A percentile compares a stretch with the other conserved stretches of the same genome.
Conservation (phyloP, 2,329 filamentous ascomycete genomes). For the Diplodia seriata region DNA sequence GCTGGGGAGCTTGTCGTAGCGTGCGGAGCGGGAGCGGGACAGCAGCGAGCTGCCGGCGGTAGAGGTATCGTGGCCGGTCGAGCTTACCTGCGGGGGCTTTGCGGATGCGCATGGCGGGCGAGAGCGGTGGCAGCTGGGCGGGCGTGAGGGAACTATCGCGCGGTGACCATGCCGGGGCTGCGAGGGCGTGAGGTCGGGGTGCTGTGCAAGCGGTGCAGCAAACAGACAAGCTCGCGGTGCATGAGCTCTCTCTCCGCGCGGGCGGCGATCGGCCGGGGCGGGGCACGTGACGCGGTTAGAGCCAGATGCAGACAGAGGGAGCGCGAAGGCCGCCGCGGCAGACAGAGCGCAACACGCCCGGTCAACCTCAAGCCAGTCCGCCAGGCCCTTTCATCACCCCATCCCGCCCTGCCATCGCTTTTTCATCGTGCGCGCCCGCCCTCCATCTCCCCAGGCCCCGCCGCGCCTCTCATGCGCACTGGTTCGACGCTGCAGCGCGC, state of each 20-base stretch:
- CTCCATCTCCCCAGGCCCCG: constrained; percentile 37
- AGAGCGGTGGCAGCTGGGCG: not conserved
- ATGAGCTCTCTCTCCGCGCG: constrained; percentile 10
- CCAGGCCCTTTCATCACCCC: constrained; percentile 44
- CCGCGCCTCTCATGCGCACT: constrained; percentile 47
- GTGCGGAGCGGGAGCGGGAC: not conserved
- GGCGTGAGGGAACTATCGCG: constrained; percentile 16
- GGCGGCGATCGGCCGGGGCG: constrained; percentile 15
- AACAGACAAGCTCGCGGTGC: constrained; percentile 8
- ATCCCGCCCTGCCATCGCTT: constrained; percentile 39
- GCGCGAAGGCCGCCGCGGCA: constrained; percentile 17
- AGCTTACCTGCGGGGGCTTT: constrained; percentile 83
- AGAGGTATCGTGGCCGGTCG: constrained; percentile 21
- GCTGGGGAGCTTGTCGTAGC: not conserved
- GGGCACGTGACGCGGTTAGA: constrained; percentile 12
- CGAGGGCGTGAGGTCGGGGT: not conserved
- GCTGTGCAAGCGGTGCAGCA: not conserved
- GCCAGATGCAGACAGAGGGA: constrained; percentile 1
- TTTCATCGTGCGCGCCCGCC: constrained; percentile 46
- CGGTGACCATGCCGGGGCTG: constrained; percentile 26
- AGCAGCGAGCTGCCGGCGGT: constrained; percentile 1
- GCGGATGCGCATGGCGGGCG: constrained; percentile 75
- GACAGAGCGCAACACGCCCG: constrained; percentile 10
- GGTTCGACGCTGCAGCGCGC: constrained; percentile 48
- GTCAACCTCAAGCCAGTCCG: constrained; percentile 7